Base-by-base conservation (phyloP, 2,329 filamentous ascomycete genomes). In the Harringtonia lauricola region DNA sequence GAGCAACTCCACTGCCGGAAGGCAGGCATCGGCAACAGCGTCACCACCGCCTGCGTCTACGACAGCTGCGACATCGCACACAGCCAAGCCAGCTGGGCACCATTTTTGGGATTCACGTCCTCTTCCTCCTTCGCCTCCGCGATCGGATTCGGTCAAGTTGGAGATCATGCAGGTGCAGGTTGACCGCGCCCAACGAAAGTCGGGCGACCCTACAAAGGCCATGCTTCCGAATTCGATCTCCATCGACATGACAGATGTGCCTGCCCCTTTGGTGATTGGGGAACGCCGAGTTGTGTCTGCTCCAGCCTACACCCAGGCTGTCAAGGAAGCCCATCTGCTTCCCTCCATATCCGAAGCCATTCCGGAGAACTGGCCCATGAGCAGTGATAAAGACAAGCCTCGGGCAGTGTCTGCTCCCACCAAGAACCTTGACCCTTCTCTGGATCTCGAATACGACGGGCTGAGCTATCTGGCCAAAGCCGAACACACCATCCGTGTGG, bases 271-370 rank as follows among this genome's bases (percentile, higher is more conserved):
- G 13, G 34, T 31, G 5, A 15, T 38, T 10, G 44, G 52, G 3
- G 67, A 73, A 17, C 64, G 70, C 8, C 66, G 74, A 18, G 57
- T 64, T 26, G 65, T 69, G 4, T 77, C 74, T 12, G 73, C 72
- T 4, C 74, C 74, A 1, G 64, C 62, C 2, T 67, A 71, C 39
- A 60, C 60, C 8, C 62, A 67, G 19, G 58, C 57, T 13, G 61
- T 57, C 21, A 46, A 65, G 52, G 53, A 65, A 53, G 49, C 60
- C 6, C 54, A 15, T 2, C 44, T 61, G 7, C 53, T 76, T 21
- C 70, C 73, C 3, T 65, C 70, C 1, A 75, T 77, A 34, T 62
- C 64, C 17, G 73, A 72, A 49, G 65, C 62, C 46, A 56, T 51
- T 17, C 46, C 44, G 41, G 57, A 58, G 47, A 57, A 50, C 41